These are phyloP conservation scores for Fagopyrum esculentum DNA, from an alignment of 148 eudicot species.

Conservation along the genomic window DNA sequence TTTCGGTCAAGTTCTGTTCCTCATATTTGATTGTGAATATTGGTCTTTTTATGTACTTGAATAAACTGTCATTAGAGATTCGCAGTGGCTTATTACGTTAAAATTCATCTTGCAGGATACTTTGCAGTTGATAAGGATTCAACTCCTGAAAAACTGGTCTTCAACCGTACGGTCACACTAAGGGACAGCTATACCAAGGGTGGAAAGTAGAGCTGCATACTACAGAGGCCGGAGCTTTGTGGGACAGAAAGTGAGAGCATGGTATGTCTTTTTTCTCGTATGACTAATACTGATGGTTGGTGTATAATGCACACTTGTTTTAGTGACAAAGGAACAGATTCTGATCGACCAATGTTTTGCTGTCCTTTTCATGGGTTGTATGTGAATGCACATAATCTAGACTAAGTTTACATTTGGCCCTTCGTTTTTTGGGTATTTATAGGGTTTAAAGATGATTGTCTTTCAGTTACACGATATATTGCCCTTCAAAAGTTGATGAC, in stretches of 20 bases:
- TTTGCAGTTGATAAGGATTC: slow-evolving; percentile 81
- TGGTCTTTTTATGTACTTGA: neutral
- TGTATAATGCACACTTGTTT: neutral
- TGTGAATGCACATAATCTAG: slow-evolving; percentile 5
- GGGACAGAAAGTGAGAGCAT: slow-evolving; percentile 6
- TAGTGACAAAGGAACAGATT: neutral
- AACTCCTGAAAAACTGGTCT: slow-evolving; percentile 55
- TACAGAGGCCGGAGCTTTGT: neutral
- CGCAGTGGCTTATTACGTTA: neutral
- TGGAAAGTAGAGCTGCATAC: slow-evolving; percentile 10
- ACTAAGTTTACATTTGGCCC: neutral
- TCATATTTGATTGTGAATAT: neutral
- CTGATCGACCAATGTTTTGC: neutral
- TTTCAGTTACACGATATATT: neutral
- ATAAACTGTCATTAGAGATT: neutral
- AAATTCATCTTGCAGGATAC: slow-evolving; percentile 39
- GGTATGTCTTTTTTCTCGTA: neutral
- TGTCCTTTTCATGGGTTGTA: neutral
- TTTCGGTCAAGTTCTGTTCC: neutral
- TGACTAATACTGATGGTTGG: neutral
- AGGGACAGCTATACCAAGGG: slow-evolving; percentile 62
- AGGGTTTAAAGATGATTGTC: neutral
- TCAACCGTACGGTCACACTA: slow-evolving; percentile 68
- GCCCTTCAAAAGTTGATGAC: neutral
- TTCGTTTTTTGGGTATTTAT: neutral